Evolutionary conservation across 805 yeast species (phyloP).

Genomic region (Wickerhamiella australiensis): DNA sequence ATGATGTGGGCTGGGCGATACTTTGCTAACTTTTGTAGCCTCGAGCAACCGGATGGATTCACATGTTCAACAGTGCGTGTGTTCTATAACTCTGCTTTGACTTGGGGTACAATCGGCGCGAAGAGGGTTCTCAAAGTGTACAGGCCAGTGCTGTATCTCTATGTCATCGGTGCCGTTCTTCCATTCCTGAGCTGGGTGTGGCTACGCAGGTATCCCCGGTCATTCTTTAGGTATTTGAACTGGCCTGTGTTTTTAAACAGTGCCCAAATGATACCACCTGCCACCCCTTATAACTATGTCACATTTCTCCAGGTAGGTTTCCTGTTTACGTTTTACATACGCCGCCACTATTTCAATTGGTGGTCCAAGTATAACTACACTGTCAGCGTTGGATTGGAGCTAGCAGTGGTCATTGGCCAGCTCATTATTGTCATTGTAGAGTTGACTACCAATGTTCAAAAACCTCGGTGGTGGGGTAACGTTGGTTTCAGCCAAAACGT

Average conservation of each 20-base stretch:
- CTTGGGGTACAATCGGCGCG: conserved; percentile 61
- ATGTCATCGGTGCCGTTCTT: conserved; percentile 43
- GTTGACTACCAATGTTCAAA: conserved; percentile 29
- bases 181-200: conserved; percentile 34
- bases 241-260: conserved; percentile 58
- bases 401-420: conserved; percentile 55
- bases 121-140: conserved; percentile 45
- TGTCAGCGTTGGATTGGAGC: conserved; percentile 51
- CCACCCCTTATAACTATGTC: conserved; percentile 56
- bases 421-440: conserved; percentile 44
- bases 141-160: conserved; percentile 45
- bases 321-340: conserved; percentile 45
- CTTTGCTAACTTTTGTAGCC: conserved; percentile 34
- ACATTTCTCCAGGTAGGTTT: conserved; percentile 45
- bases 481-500: conserved; percentile 33
- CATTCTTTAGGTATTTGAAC: conserved; percentile 38
- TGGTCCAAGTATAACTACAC: conserved; percentile 68
- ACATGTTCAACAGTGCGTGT: conserved; percentile 37
- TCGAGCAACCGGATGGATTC: conserved; percentile 35
- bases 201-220: conserved; percentile 31
- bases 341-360: conserved; percentile 48
- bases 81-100: conserved; percentile 43
- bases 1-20: conserved; percentile 33
- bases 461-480: conserved; percentile 60
- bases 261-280: conserved; percentile 59